Conservation (phyloP, 2,329 filamentous ascomycete genomes). For the Stromatinia cepivora region DNA sequence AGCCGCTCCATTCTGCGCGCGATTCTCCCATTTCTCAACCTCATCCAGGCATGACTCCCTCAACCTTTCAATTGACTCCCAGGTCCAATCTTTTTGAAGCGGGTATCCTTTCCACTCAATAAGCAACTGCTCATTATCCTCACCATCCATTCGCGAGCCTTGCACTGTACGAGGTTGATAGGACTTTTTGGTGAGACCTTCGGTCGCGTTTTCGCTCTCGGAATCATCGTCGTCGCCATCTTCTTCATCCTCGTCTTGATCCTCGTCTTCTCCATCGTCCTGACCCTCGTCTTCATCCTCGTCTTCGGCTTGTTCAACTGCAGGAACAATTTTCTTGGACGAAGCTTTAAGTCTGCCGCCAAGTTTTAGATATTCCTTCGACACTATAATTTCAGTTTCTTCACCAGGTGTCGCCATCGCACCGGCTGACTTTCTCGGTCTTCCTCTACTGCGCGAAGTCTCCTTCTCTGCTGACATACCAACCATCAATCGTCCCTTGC, state of each 20-base stretch:
- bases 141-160: not conserved
- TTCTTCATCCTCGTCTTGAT: not conserved
- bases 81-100: slow-evolving; percentile 3
- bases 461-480: not conserved
- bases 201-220: not conserved
- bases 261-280: not conserved
- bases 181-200: not conserved
- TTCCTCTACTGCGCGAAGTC: not conserved
- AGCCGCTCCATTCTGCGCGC: not conserved
- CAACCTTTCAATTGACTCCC: not conserved
- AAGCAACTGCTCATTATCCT: not conserved
- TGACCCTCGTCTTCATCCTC: not conserved
- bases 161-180: not conserved
- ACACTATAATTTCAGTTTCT: not conserved
- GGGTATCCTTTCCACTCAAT: slow-evolving; percentile 2
- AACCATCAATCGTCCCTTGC: not conserved
- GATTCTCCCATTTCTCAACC: not conserved
- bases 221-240: not conserved
- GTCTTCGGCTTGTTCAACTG: not conserved
- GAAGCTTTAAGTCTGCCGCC: not conserved
- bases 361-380: not conserved
- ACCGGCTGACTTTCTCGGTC: not conserved
- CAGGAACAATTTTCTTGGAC: not conserved
- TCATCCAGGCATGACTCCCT: not conserved
- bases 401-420: not conserved